Evolutionary conservation across 2,329 filamentous ascomycete species (phyloP), one percentile per base, ranked within the genome.

Genomic region (Ascochyta clinopodiicola): DNA sequence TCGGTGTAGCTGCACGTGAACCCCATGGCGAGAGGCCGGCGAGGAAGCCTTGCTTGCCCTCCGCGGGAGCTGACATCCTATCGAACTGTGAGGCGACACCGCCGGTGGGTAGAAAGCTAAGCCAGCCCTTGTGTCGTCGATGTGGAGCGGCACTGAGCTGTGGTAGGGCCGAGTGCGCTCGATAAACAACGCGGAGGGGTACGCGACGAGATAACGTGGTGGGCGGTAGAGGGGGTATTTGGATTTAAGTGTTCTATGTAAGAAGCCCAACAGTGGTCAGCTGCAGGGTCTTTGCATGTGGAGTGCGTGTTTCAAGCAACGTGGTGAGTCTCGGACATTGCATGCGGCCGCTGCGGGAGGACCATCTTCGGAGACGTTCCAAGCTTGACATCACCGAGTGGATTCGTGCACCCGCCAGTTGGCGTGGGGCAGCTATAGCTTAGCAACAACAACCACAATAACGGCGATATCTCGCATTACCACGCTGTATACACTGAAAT

Each of bases 1-100:
- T 77, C 13, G 79, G 75, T 0, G 75, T 76, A n/a, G 75, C 63
- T 59, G 76, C 79, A 39, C 78, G 71, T 47, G 77, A 79, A 36
- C 72, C 68, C 80, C 80, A 82, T 7, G 80, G 80, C 38, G 80
- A 80, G 21, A 82, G 68, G 40, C 77, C 79, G 6, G 76, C 69
- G 44, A 81, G 70, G 60, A 80, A 81, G 48, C 71, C 71, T 10
- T 77, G 77, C 61, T 74, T 75, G 49, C 68, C 75, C 56, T 80
- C 78, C 32, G 47, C 48, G 35, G 74, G 78, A 31, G 70, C 75
- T 32, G 78, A 73, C 79, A 81, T 81, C 44, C 68, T 66, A 52
- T 66, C 62, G 12, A 59, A 48, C 25, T 60, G 59, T 25, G 53
- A 57, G 56, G 44, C 57, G 46, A 37, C 43, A 50, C 56, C 60